Evolutionary conservation across 2,329 filamentous ascomycete genomes (phyloP).

Genomic region (Fusarium chlamydosporum): DNA sequence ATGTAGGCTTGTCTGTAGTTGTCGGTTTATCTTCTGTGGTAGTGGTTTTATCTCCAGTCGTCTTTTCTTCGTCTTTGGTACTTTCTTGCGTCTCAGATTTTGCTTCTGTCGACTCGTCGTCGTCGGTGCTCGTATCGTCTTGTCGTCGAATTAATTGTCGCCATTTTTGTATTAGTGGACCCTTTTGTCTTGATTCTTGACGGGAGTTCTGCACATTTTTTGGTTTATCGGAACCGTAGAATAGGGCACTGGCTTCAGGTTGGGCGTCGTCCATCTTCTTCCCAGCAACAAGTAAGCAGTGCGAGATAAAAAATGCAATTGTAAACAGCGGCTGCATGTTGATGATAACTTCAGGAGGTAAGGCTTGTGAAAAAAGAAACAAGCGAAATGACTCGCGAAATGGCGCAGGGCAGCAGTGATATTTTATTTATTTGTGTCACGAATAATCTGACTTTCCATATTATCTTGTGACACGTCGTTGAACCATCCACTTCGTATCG

Average conservation of each 20-base stretch:
- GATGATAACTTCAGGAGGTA: neutral
- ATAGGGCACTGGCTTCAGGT: neutral
- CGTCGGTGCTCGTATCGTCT: conserved; percentile 5
- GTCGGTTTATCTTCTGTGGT: neutral
- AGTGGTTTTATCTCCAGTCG: neutral
- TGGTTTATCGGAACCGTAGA: fast-evolving
- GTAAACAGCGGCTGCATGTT: conserved; percentile 8
- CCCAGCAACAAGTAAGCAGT: neutral
- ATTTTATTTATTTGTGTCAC: neutral
- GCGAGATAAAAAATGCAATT: neutral
- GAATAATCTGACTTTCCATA: neutral
- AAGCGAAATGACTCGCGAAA: neutral
- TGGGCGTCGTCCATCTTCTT: conserved; percentile 1
- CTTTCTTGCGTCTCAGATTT: neutral
- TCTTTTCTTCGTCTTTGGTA: neutral
- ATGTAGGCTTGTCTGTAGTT: conserved; percentile 2
- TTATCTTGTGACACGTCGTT: conserved; percentile 1
- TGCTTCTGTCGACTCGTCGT: neutral
- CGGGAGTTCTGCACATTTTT: neutral
- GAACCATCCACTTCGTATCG: conserved; percentile 7
- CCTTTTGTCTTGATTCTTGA: neutral
- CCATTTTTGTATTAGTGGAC: conserved; percentile 8
- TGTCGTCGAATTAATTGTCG: conserved; percentile 31
- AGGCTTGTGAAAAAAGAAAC: neutral
- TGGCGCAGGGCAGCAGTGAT: neutral